phyloP scores from a whole-genome alignment of 257 asterid species.

The Solanum ossicruentum region DNA sequence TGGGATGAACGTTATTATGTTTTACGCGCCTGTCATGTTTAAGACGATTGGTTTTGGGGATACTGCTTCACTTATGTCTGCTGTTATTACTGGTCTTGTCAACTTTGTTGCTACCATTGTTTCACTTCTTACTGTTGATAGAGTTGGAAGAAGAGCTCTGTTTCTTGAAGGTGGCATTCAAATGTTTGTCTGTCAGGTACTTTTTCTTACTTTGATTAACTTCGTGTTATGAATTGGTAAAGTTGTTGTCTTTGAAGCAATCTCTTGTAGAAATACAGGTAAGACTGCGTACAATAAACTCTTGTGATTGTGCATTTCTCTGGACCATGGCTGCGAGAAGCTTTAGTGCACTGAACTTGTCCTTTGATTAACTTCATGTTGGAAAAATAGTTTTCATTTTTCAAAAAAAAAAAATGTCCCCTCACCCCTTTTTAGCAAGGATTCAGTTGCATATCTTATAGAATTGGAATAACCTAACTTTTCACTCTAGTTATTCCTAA shows the following conservation, averaged over 20 bases:
- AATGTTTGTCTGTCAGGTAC: constrained; percentile 52
- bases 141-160: constrained; percentile 58
- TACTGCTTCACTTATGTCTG: constrained; percentile 40
- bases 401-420: neutral
- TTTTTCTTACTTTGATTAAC: neutral
- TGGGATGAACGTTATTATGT: constrained; percentile 65
- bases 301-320: too few species aligned
- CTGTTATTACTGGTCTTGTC: constrained; percentile 36
- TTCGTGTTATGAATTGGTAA: too few species aligned
- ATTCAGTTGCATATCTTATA: neutral
- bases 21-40: constrained; percentile 73
- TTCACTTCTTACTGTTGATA: constrained; percentile 51
- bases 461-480: neutral
- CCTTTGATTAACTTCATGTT: neutral
- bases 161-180: constrained; percentile 57
- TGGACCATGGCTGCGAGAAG: too few species aligned
- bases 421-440: too few species aligned
- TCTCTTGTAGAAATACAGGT: too few species aligned
- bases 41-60: constrained; percentile 52
- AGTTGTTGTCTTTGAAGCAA: too few species aligned
- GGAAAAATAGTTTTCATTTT: neutral
- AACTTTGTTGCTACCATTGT: constrained; percentile 41
- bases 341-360: too few species aligned
- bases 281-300: too few species aligned
- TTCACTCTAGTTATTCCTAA: neutral